Evolutionary conservation across 352 stramenopile genomes (phyloP).

Genomic region (Blastocystis hominis): DNA sequence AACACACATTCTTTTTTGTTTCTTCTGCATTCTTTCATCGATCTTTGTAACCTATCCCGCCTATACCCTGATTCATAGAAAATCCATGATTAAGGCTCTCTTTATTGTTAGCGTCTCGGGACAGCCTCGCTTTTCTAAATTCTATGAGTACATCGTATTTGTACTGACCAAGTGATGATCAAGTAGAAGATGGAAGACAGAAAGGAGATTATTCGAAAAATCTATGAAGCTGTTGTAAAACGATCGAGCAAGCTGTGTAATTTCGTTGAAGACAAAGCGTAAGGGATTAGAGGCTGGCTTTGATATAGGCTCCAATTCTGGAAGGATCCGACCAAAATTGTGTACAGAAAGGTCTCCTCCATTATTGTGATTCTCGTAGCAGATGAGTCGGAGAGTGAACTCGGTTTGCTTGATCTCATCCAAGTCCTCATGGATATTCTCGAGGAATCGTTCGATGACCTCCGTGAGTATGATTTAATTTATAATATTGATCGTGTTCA

Average conservation of each 20-base stretch:
- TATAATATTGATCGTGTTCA: constrained; percentile 49
- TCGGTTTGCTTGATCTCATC: constrained; percentile 33
- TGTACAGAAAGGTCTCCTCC: constrained; percentile 38
- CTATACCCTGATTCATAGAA: background rate
- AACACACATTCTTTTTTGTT: background rate
- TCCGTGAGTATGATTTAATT: constrained; percentile 38
- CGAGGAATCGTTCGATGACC: constrained; percentile 31
- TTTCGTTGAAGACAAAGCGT: constrained; percentile 47
- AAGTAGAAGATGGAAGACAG: constrained; percentile 35
- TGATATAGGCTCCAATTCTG: constrained; percentile 25
- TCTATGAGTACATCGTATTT: constrained; percentile 33
- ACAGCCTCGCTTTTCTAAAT: constrained; percentile 34
- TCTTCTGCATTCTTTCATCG: background rate
- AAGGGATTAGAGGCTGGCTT: background rate
- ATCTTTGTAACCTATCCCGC: background rate
- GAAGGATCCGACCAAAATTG: constrained; percentile 21
- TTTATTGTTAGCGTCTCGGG: constrained; percentile 23
- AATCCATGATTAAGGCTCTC: constrained; percentile 56
- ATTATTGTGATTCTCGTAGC: constrained; percentile 21
- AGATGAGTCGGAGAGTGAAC: constrained; percentile 34
- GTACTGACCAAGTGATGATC: background rate
- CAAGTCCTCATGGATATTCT: constrained; percentile 36
- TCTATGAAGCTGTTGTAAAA: constrained; percentile 44
- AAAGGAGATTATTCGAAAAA: constrained; percentile 47
- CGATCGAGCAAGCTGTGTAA: constrained; percentile 26